Percentiles rank a stretch among this genome's conserved stretches.
These are phyloP conservation scores for Arachis hypogaea DNA, from an alignment of 306 rosid genomes.

Conservation along the genomic window DNA sequence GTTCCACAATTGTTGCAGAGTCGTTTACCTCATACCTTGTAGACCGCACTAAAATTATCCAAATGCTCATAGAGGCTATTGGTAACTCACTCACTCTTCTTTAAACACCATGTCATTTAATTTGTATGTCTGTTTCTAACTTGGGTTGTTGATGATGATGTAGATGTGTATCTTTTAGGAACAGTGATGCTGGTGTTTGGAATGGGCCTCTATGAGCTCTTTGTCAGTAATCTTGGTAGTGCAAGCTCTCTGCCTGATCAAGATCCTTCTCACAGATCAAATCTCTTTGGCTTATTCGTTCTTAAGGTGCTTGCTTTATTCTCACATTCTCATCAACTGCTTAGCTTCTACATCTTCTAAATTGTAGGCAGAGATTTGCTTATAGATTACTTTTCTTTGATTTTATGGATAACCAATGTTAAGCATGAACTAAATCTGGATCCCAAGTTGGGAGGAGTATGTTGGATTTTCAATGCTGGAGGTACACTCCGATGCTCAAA, in stretches of 20 bases:
- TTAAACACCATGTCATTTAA: too few relatives aligned
- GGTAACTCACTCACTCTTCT: slow-evolving; percentile 52
- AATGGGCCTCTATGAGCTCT: slow-evolving; percentile 95
- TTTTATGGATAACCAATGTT: background rate
- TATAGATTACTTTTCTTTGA: background rate
- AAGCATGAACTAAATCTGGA: too few relatives aligned
- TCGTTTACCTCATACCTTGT: slow-evolving; percentile 57
- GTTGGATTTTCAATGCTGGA: too few relatives aligned
- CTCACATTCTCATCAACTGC: too few relatives aligned
- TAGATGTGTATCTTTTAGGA: slow-evolving; percentile 93
- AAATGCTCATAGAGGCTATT: slow-evolving; percentile 77
- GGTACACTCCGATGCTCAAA: too few relatives aligned
- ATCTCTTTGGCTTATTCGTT: slow-evolving; percentile 78
- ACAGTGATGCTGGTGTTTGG: slow-evolving; percentile 98
- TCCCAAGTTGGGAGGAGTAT: too few relatives aligned
- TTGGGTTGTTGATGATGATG: background rate
- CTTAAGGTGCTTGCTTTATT: slow-evolving; percentile 60
- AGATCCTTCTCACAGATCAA: slow-evolving; percentile 57
- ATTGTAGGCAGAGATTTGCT: slow-evolving; percentile 7
- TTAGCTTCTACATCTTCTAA: slow-evolving; percentile 5
- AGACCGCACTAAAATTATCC: slow-evolving; percentile 65
- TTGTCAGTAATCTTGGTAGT: slow-evolving; percentile 75
- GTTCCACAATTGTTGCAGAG: slow-evolving; percentile 61
- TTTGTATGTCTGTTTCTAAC: background rate
- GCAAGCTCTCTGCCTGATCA: slow-evolving; percentile 52